These are phyloP conservation scores for Neocucurbitaria cava DNA, from an alignment of 2,329 filamentous ascomycete species.

Conservation along the genomic window DNA sequence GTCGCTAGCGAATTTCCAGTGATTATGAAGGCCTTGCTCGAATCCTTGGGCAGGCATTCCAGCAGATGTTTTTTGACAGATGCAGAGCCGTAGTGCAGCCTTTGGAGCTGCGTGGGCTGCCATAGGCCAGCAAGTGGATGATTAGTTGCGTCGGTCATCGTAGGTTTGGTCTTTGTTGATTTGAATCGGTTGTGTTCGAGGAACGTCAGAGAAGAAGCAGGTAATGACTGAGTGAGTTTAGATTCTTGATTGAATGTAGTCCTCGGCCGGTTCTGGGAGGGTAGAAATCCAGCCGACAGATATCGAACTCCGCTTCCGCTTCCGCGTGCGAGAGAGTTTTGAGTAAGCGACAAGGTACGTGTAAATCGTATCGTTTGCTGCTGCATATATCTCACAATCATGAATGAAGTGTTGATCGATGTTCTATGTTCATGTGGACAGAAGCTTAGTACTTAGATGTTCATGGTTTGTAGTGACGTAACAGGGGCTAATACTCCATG, in stretches of 20 bases:
- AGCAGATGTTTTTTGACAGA: conserved; percentile 58
- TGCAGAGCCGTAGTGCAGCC: conserved; percentile 58
- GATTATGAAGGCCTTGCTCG: conserved; percentile 64
- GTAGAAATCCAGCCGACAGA: not conserved
- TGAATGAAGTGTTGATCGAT: not conserved
- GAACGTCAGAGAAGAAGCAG: not conserved
- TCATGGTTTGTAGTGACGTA: conserved; percentile 12
- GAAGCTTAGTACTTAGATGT: conserved; percentile 1
- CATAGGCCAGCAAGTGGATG: conserved; percentile 58
- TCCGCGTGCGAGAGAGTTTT: conserved; percentile 11
- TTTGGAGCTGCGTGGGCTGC: conserved; percentile 58
- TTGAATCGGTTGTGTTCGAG: conserved; percentile 3
- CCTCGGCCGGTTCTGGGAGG: not conserved
- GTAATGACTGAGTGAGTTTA: not conserved
- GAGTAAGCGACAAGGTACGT: not conserved
- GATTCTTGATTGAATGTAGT: not conserved
- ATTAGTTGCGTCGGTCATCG: conserved; percentile 53
- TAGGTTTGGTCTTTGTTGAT: conserved; percentile 22
- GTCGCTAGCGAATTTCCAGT: conserved; percentile 62
- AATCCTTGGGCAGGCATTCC: conserved; percentile 51
- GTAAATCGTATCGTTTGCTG: not conserved
- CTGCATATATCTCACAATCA: not conserved
- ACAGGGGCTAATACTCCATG: not conserved
- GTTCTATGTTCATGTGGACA: not conserved
- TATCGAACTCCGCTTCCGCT: conserved; percentile 11